These are phyloP conservation scores for Yamadazyma taylorii DNA, from an alignment of 1,139 yeast genomes.

Conservation along the genomic window DNA sequence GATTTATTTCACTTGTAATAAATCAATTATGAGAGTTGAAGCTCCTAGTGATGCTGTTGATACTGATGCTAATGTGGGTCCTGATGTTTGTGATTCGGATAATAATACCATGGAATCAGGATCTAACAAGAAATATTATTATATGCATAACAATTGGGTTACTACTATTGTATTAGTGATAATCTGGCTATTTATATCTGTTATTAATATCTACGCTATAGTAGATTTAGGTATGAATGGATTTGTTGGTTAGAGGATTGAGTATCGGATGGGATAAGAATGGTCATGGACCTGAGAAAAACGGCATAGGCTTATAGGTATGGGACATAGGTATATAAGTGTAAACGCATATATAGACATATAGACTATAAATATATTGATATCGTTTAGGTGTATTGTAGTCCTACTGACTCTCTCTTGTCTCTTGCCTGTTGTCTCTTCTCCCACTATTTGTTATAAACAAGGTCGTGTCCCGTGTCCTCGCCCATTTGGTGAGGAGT, in stretches of 20 bases:
- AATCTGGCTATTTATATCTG: slow-evolving; percentile 66
- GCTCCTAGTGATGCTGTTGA: slow-evolving; percentile 18
- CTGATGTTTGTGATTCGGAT: slow-evolving; percentile 12
- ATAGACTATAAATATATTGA: too few species aligned
- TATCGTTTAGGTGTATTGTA: neutral
- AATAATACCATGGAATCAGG: slow-evolving; percentile 2
- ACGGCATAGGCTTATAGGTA: too few species aligned
- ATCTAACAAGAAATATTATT: slow-evolving; percentile 25
- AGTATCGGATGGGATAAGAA: too few species aligned
- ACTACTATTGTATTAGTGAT: slow-evolving; percentile 45
- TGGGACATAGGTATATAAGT: too few species aligned
- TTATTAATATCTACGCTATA: slow-evolving; percentile 69
- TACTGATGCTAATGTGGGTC: slow-evolving; percentile 9
- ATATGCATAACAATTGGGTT: slow-evolving; percentile 64
- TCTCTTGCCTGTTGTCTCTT: too few species aligned
- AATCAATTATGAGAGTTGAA: slow-evolving; percentile 59
- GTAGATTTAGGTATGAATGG: slow-evolving; percentile 58
- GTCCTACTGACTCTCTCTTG: too few species aligned
- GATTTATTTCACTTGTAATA: slow-evolving; percentile 68
- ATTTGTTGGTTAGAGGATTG: slow-evolving; percentile 18
- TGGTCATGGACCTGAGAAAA: too few species aligned
- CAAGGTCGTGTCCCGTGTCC: neutral
- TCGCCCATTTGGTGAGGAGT: neutral
- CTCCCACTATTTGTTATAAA: too few species aligned
- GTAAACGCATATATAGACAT: too few species aligned